Conservation (phyloP, 164 flowering plant genomes). For the Vitis rupestris region DNA sequence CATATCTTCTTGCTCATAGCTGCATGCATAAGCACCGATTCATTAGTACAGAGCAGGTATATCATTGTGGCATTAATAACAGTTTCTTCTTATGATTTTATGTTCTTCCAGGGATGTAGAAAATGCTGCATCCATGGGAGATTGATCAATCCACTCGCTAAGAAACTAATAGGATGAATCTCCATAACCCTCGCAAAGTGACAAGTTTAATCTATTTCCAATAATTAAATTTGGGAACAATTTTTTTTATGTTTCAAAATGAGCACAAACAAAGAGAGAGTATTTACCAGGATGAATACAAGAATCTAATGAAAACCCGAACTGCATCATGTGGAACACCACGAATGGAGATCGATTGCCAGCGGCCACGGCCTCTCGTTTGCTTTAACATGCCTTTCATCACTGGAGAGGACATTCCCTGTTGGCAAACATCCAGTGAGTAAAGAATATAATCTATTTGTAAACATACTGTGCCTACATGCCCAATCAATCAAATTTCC, state of each 20-base stretch:
- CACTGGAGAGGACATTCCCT: conserved; percentile 88
- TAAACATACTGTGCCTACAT: neutral
- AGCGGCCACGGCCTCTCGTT: conserved; percentile 34
- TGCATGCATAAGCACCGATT: conserved; percentile 15
- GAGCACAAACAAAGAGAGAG: neutral
- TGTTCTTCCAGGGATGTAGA: too few species aligned
- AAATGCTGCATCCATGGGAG: too few species aligned
- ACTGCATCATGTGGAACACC: conserved; percentile 87
- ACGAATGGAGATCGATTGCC: conserved; percentile 45
- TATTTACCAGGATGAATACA: conserved; percentile 81
- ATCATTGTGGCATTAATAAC: too few species aligned
- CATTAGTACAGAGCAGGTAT: neutral
- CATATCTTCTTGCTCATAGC: conserved; percentile 74
- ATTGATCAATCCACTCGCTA: too few species aligned
- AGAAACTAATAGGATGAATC: too few species aligned
- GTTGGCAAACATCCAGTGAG: conserved; percentile 4
- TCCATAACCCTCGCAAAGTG: too few species aligned
- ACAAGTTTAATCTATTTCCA: neutral
- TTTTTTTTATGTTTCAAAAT: neutral
- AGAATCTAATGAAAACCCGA: conserved; percentile 66
- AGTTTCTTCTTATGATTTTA: too few species aligned
- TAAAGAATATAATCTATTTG: too few species aligned
- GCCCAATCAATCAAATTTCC: neutral
- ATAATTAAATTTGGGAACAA: neutral
- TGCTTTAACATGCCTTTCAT: conserved; percentile 62